Conservation (phyloP, 345 rosid species). For the Reutealis trisperma region DNA sequence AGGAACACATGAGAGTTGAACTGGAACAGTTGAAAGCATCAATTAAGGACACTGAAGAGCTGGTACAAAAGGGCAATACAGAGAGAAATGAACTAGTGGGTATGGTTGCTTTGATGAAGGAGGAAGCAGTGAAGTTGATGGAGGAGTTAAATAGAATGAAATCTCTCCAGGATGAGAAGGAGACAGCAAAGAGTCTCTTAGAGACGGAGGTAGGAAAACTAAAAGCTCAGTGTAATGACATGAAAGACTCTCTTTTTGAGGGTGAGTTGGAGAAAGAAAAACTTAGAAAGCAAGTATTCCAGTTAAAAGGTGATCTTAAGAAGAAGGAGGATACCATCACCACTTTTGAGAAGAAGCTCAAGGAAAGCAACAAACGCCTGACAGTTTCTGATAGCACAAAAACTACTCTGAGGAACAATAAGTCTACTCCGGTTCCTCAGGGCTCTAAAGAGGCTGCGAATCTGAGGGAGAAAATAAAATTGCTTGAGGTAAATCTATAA, state of each 20-base stretch:
- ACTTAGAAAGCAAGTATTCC: slow-evolving; percentile 53
- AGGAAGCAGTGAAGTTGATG: slow-evolving; percentile 46
- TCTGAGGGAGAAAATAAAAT: slow-evolving; percentile 59
- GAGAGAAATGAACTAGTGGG: slow-evolving; percentile 46
- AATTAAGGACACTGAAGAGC: slow-evolving; percentile 42
- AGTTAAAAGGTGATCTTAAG: slow-evolving; percentile 63
- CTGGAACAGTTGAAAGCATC: slow-evolving; percentile 45
- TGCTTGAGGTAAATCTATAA: slow-evolving; percentile 58
- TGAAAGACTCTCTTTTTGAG: slow-evolving; percentile 47
- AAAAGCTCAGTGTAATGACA: slow-evolving; percentile 44
- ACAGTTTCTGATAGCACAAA: slow-evolving; percentile 42
- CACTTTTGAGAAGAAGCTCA: slow-evolving; percentile 53
- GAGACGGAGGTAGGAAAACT: slow-evolving; percentile 52
- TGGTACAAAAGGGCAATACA: slow-evolving; percentile 39
- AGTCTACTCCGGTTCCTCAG: slow-evolving; percentile 41
- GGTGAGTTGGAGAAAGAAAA: slow-evolving; percentile 69
- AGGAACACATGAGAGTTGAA: slow-evolving; percentile 44
- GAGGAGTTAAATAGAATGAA: slow-evolving; percentile 47
- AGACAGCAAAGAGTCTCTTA: slow-evolving; percentile 33
- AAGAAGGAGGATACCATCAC: slow-evolving; percentile 56
- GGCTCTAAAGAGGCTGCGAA: slow-evolving; percentile 53
- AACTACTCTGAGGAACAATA: slow-evolving; percentile 42
- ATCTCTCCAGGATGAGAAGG: slow-evolving; percentile 49
- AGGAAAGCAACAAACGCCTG: slow-evolving; percentile 39
- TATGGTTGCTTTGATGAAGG: slow-evolving; percentile 41